Base-by-base conservation (phyloP, 1,284 basidiomycete genomes). In the Austroboletus rostrupii region DNA sequence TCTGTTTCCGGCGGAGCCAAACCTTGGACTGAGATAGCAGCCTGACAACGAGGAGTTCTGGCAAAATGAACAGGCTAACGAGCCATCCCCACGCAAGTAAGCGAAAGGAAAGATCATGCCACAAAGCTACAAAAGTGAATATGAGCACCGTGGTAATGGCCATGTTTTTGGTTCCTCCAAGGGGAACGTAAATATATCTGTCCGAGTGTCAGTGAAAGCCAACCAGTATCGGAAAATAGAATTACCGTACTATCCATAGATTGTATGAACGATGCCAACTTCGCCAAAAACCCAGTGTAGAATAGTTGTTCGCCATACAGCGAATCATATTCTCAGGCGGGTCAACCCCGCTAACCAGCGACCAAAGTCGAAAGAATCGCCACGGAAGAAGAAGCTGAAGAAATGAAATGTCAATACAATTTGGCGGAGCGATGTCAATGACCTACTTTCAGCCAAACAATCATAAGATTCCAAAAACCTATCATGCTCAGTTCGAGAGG, bases 221-320 rank as follows among this genome's bases (percentile, higher is more conserved):
- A n/a, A 19, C 16, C 4, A n/a, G 43, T 41, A 35, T 13, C 43
- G 47, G 46, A 32, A 52, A 47, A 35, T 48, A 70, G 1, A 2
- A 49, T 29, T 67, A 92, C 86, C 95, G 77, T 38, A 96, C 85
- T 44, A 95, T 79, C 96, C 97, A 99, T 10, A 98, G 79, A 64
- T 99, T 99, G 72, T 95, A 99, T 59, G 87, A 91, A 11, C 96
- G 77, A 69, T 99, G 96, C 97, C 96, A 99, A 53, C 85, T 86
- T 54, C 95, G 73, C 96, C 96, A 99, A 69, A 99, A 99, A 0
- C 92, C 94, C 3, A 89, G 69, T 0, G 87, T 83, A 1, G 94
- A 97, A 64, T 97, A 98, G 69, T 98, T 99, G 72, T 99, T 99
- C n/a, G 86, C 90, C 82, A 98, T 90, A 65, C 97, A 98, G 14